A percentile compares a stretch with the other conserved stretches of the same genome.
phyloP scores from a whole-genome alignment of 73 alveolate species.

The Diophrys appendiculata region DNA sequence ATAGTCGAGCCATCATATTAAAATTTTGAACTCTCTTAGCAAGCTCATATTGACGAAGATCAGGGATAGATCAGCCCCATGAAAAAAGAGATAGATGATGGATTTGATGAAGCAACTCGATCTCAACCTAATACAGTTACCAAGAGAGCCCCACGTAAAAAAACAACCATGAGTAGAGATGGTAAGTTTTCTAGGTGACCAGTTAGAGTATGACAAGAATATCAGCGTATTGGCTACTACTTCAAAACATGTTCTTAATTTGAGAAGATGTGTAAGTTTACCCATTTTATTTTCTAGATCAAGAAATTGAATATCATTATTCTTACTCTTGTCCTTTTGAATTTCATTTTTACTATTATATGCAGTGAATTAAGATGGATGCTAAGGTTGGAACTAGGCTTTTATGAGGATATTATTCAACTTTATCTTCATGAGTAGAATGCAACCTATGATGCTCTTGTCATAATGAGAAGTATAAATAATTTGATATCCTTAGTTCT shows the following conservation, averaged over 20 bases:
- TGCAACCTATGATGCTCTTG: background rate
- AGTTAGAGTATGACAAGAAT: background rate
- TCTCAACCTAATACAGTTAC: too few relatives aligned
- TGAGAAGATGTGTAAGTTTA: background rate
- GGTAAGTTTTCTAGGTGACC: too few relatives aligned
- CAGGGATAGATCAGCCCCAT: too few relatives aligned
- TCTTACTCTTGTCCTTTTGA: background rate
- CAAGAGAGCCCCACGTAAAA: too few relatives aligned
- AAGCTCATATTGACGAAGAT: too few relatives aligned
- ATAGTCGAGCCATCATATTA: too few relatives aligned
- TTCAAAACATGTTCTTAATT: background rate
- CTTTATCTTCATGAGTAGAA: background rate
- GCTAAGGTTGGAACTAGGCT: background rate
- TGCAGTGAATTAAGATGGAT: background rate
- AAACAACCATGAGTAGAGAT: too few relatives aligned
- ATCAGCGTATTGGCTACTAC: background rate
- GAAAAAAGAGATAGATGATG: too few relatives aligned
- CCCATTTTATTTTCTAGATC: background rate
- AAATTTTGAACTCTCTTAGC: too few relatives aligned
- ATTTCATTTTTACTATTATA: background rate
- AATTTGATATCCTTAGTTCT: background rate
- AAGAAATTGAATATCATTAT: too few relatives aligned
- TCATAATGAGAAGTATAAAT: background rate
- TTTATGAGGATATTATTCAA: background rate
- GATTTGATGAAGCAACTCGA: too few relatives aligned